Evolutionary conservation across 148 eudicot species (phyloP), one percentile per base, ranked within the genome.

Genomic region (Fagopyrum homotropicum): DNA sequence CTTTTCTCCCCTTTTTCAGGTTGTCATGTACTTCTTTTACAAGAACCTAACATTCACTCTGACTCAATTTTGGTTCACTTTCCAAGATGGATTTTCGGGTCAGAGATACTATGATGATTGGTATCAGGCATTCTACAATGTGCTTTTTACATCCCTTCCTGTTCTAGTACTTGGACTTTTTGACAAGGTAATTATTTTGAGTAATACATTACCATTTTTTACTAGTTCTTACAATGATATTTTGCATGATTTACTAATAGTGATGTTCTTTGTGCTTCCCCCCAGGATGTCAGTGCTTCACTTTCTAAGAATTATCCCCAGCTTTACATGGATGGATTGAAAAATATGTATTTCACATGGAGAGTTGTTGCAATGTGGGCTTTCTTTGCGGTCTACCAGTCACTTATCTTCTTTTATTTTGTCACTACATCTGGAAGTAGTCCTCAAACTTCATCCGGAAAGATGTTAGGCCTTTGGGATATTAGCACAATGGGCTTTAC

Each of bases 71-170:
- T 95, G 97, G 97, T 95, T 87, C 90, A 95, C 89, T 80, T 93
- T 90, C 77, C 87, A 85, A 80, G 90, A 93, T 78, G 98, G 98
- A 47, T 95, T 84, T 80, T 95, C 98, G 69, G 98, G 98, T 79
- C 98, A 95, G 83, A 89, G 98, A 89, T 95, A 87, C 66, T 95
- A 95, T 80, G 98, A 95, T 66, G 98, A 95, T 84, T 95, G 98
- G 98, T 95, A 85, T 81, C 98, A 95, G 80, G 92, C 98, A 75
- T 90, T 86, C 69, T 95, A 87, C 84, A 95, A 95, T 73, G 98
- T 95, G 68, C 80, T 95, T 69, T 95, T 95, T 77, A 95, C 98
- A 30, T 89, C 97, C 52, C 82, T 95, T 48, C 98, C 98, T 74
- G 98, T 95, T 72, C 86, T 95, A 69, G 80, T 86, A 80, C 82